Evolutionary conservation across 345 rosid species (phyloP), one percentile per base, ranked within the genome.

Genomic region (Pseudoturritis turrita): DNA sequence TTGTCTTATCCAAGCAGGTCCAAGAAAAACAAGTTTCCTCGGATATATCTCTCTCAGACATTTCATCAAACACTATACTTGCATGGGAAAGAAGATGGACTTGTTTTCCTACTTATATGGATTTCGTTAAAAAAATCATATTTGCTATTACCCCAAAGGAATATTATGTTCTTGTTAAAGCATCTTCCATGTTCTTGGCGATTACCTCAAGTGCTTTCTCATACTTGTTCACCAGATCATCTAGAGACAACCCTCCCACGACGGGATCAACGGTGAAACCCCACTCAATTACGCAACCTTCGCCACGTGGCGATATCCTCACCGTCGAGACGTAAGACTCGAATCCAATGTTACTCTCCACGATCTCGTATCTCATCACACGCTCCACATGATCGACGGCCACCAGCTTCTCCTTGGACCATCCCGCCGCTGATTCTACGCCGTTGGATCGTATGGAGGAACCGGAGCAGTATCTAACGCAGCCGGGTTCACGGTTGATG

Each of bases 241-340:
- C 86, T 49, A 83, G 11, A 4, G 13, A 40, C 83, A 56, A 70
- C 11, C 91, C 87, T 52, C 74, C 78, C 9, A 2, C 37, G 57
- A 90, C 86, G 0, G 91, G 87, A 80, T 88, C 83, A 46, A 86
- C 84, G 5, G 54, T 21, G 59, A 85, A 83, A 15, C 69, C 60
- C 95, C 98, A 85, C 62, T 86, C 85, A n/a, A 92, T 74, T 77
- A 60, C 65, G 11, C 87, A 92, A 13, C 89, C 90, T 11, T 47
- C 52, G 1, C 13, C 75, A 8, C 3, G 39, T 14, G 81, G 80
- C 23, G 51, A 50, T 37, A 87, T 62, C 81, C 67, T 76, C 40
- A 89, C 63, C 58, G 82, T 86, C 3, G 88, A 78, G 11, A 80
- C 83, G 28, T 90, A 87, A 0, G 87, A 81, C 53, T 78, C 36